phyloP scores from a whole-genome alignment of 2,329 filamentous ascomycete genomes.

The Colletotrichum ledebouriae region DNA sequence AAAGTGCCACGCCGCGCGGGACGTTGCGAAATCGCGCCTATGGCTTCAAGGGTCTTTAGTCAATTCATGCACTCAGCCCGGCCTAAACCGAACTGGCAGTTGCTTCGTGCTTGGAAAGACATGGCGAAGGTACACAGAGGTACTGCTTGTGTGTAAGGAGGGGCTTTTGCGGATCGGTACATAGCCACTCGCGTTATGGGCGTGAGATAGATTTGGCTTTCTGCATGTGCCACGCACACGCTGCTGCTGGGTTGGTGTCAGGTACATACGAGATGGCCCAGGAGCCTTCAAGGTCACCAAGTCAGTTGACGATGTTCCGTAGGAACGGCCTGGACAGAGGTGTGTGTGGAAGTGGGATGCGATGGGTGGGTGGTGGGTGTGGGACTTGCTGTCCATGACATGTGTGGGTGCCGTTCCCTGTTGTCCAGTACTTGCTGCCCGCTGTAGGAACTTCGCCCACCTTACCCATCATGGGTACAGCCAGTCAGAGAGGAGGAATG shows the following conservation, averaged over 20 bases:
- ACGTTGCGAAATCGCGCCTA: slow-evolving; percentile 31
- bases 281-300: neutral
- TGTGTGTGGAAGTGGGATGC: slow-evolving; percentile 10
- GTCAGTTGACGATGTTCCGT: slow-evolving; percentile 18
- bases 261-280: slow-evolving; percentile 6
- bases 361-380: slow-evolving; percentile 30
- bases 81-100: slow-evolving; percentile 27
- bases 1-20: slow-evolving; percentile 19
- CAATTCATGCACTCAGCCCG: slow-evolving; percentile 21
- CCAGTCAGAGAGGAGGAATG: neutral
- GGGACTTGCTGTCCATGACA: slow-evolving; percentile 20
- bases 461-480: neutral
- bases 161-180: slow-evolving; percentile 25
- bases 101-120: slow-evolving; percentile 14
- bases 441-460: neutral
- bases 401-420: slow-evolving; percentile 13
- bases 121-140: too few relatives aligned
- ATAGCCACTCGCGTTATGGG: slow-evolving; percentile 34
- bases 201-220: neutral
- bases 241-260: neutral
- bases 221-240: neutral
- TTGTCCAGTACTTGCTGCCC: neutral
- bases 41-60: slow-evolving; percentile 15
- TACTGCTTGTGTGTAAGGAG: neutral
- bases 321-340: neutral